These are phyloP conservation scores for Sphaerosporella brunnea DNA, from an alignment of 495 filamentous ascomycete genomes.

Conservation along the genomic window DNA sequence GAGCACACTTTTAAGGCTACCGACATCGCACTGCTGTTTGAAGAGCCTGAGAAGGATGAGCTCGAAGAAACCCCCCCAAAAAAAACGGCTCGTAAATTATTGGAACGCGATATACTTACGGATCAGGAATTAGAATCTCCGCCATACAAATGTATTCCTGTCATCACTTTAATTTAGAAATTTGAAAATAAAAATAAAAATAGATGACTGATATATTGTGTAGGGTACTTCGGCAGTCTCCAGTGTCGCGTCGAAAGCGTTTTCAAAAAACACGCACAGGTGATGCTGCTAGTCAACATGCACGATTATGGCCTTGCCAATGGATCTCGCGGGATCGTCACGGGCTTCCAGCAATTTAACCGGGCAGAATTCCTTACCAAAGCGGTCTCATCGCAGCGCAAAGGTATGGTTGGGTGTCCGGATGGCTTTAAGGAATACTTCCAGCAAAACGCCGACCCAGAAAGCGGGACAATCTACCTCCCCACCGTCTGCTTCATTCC, in stretches of 20 bases:
- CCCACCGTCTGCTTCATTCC: background rate
- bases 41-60: background rate
- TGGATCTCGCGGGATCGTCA: constrained; percentile 33
- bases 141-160: no score
- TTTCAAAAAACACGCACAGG: constrained; percentile 31
- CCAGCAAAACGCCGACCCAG: background rate
- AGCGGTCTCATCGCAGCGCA: background rate
- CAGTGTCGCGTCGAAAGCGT: background rate
- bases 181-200: background rate
- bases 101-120: background rate
- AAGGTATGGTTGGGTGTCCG: no score
- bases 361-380: constrained; percentile 20
- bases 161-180: background rate
- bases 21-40: constrained; percentile 3
- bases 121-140: no score
- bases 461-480: background rate
- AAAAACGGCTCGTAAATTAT: background rate
- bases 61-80: background rate
- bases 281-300: constrained; percentile 34
- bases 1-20: constrained; percentile 10
- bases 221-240: background rate
- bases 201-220: background rate
- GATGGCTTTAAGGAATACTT: background rate
- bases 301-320: constrained; percentile 31
- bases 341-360: constrained; percentile 10